Evolutionary conservation across 2,329 filamentous ascomycete species (phyloP).

Genomic region (Stachybotrys chartarum): DNA sequence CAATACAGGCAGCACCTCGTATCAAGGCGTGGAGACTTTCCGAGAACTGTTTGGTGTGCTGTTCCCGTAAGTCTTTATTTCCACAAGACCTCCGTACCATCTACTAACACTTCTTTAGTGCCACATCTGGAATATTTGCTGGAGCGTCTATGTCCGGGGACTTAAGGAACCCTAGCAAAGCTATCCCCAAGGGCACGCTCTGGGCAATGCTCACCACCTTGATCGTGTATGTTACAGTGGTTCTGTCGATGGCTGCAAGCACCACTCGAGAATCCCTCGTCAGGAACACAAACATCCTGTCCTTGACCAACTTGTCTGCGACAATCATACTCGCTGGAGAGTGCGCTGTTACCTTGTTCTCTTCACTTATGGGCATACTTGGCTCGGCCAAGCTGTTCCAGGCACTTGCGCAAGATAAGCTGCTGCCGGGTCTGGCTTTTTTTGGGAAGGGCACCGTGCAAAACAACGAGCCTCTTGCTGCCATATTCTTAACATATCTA

Average conservation of each 20-base stretch:
- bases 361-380: slow-evolving; percentile 79
- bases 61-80: slow-evolving; percentile 48
- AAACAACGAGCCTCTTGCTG: slow-evolving; percentile 67
- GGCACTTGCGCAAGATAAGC: slow-evolving; percentile 69
- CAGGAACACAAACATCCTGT: slow-evolving; percentile 70
- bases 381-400: slow-evolving; percentile 80
- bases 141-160: slow-evolving; percentile 91
- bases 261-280: slow-evolving; percentile 69
- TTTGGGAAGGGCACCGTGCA: slow-evolving; percentile 69
- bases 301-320: slow-evolving; percentile 71
- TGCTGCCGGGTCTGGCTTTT: slow-evolving; percentile 67
- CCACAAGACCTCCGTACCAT: background rate
- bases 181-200: slow-evolving; percentile 78
- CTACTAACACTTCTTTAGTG: slow-evolving; percentile 16
- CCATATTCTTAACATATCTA: slow-evolving; percentile 67
- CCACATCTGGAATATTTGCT: slow-evolving; percentile 51
- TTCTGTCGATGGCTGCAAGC: slow-evolving; percentile 70
- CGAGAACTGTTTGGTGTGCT: slow-evolving; percentile 80
- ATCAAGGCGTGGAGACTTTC: slow-evolving; percentile 60
- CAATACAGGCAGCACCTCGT: slow-evolving; percentile 54
- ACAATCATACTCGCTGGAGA: slow-evolving; percentile 72
- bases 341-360: slow-evolving; percentile 77
- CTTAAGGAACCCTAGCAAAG: slow-evolving; percentile 71
- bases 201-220: slow-evolving; percentile 73
- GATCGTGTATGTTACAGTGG: slow-evolving; percentile 66